phyloP scores from a whole-genome alignment of 495 filamentous ascomycete genomes.

The Penicillium ochrochloron region DNA sequence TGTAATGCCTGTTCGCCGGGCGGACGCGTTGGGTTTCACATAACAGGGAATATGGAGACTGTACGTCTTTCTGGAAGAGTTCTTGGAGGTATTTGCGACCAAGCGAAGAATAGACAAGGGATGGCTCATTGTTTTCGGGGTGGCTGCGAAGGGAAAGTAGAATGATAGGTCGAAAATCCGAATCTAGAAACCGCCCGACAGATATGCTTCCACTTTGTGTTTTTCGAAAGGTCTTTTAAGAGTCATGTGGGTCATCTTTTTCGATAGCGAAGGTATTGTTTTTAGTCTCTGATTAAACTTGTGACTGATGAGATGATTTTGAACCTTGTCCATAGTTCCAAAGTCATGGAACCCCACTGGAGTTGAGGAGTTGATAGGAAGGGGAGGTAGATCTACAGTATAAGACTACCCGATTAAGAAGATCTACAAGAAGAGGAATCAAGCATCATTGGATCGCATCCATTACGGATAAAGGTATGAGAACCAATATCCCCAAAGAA shows the following conservation, averaged over 20 bases:
- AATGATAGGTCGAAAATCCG: neutral
- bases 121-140: conserved; percentile 15
- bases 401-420: neutral
- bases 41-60: conserved; percentile 58
- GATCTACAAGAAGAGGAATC: neutral
- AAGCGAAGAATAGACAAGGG: conserved; percentile 33
- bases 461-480: neutral
- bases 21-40: conserved; percentile 67
- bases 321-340: no score
- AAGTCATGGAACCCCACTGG: no score
- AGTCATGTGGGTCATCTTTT: no score
- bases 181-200: no score
- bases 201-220: no score
- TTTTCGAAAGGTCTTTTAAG: no score
- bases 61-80: conserved; percentile 19
- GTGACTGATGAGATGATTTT: neutral
- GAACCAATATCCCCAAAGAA: neutral
- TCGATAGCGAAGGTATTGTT: no score
- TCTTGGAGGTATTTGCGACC: conserved; percentile 17
- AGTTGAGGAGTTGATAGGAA: neutral
- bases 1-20: conserved; percentile 61
- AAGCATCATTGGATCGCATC: neutral
- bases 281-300: no score
- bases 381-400: neutral
- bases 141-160: conserved; percentile 3